Evolutionary conservation across 768 basidiomycete genomes (phyloP), one percentile per base, ranked within the genome.

Genomic region (Obba rivulosa): DNA sequence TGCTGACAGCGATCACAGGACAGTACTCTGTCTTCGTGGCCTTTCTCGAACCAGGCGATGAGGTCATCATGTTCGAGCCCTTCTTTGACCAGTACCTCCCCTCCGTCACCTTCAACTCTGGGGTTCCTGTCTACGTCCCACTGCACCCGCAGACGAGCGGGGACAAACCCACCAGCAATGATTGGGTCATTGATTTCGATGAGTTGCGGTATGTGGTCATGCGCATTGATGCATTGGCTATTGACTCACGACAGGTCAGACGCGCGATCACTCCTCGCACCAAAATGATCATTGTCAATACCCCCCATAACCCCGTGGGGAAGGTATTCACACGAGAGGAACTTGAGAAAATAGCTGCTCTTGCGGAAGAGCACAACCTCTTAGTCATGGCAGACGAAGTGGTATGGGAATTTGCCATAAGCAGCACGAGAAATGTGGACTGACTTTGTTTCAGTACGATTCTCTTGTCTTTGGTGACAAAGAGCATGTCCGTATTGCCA

Each of bases 21-120:
- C 88, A 92, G 75, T 98, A 95, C 66, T 81, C 94, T 43, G 89
- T 93, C 44, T 89, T 95, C 58, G 80, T 83, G 10, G 96, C 96
- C 0, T 97, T 95, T 70, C 68, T 96, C 34, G 85, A 97, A 52
- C 76, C 79, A 34, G 95, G 87, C 3, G 96, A 98, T 60, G 96
- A 99, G 66, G 95, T 98, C 54, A 95, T 99, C 67, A 85, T 97
- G 80, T 94, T 98, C 61, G 96, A 98, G 68, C 95, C 94, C 1
- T 96, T 92, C 75, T 97, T 96, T 62, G 94, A 97, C 62, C 94
- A 97, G 65, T 95, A 93, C 65, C 77, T 93, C 44, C 87, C 93
- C 20, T 91, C 89, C 5, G 85, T 95, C 45, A 87, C 85, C 23
- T 96, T 97, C 79, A 93, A 95, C 58, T 90, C 89, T 24, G 95